phyloP scores from a whole-genome alignment of 352 stramenopile genomes.

The Phytophthora meadii region DNA sequence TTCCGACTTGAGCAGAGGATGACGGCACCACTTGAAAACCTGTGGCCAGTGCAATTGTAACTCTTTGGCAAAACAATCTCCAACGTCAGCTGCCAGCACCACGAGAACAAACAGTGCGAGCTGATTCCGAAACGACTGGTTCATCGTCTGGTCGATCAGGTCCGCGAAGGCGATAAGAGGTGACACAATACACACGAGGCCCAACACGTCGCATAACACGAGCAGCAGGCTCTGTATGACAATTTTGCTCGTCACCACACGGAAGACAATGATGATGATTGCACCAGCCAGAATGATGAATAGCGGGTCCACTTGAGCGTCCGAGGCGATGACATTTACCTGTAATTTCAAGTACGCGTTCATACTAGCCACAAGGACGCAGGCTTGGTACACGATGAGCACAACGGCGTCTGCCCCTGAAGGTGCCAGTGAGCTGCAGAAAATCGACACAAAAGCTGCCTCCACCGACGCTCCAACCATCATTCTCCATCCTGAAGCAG shows the following conservation, averaged over 20 bases:
- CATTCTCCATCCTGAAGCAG: constrained; percentile 42
- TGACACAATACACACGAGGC: constrained; percentile 45
- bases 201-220: constrained; percentile 49
- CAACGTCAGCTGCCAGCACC: constrained; percentile 53
- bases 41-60: constrained; percentile 35
- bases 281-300: constrained; percentile 54
- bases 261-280: constrained; percentile 49
- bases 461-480: constrained; percentile 39
- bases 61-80: constrained; percentile 33
- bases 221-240: constrained; percentile 57
- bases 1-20: constrained; percentile 35
- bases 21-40: constrained; percentile 26
- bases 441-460: constrained; percentile 39
- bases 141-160: constrained; percentile 50
- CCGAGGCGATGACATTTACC: constrained; percentile 33
- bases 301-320: constrained; percentile 51
- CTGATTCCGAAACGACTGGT: constrained; percentile 42
- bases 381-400: constrained; percentile 50
- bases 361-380: constrained; percentile 55
- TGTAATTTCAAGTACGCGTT: constrained; percentile 61
- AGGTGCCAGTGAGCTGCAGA: constrained; percentile 47
- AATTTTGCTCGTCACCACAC: constrained; percentile 57
- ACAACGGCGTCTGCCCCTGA: constrained; percentile 46
- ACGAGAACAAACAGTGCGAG: constrained; percentile 57
- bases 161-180: constrained; percentile 54